Conservation (phyloP, 495 filamentous ascomycete species). For the Thozetella sp. region DNA sequence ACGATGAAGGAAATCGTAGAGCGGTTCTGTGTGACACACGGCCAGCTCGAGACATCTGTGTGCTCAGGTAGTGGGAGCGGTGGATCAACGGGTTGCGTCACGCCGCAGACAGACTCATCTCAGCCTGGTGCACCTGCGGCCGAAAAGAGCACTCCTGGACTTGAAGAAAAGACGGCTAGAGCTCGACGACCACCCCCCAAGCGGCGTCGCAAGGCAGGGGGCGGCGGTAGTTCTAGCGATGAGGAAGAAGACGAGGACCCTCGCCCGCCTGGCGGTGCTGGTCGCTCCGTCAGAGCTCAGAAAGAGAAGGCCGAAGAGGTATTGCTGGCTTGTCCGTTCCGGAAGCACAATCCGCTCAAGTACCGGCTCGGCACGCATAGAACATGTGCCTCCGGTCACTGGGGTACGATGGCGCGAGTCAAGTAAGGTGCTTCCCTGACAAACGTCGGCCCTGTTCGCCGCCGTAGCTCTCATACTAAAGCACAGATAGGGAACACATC, state of each 20-base stretch:
- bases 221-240: not conserved
- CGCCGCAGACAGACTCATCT: too few species aligned
- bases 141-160: too few species aligned
- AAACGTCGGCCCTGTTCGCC: not conserved
- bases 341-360: constrained; percentile 1
- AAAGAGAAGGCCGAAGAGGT: not conserved
- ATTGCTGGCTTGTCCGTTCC: not conserved
- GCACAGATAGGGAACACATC: not conserved
- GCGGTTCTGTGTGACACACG: not conserved
- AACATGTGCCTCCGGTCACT: not conserved
- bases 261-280: not conserved
- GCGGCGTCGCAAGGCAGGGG: not conserved
- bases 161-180: too few species aligned
- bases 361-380: not conserved
- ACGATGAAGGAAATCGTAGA: not conserved
- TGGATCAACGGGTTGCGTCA: too few species aligned
- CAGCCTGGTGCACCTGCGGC: too few species aligned
- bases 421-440: not conserved
- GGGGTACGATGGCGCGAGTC: not conserved
- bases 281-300: not conserved
- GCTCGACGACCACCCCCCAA: not conserved
- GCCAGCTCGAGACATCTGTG: not conserved
- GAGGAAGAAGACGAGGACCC: not conserved
- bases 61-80: too few species aligned
- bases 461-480: too few species aligned